phyloP scores from a whole-genome alignment of 140 eudicot species.

The Flaveria floridana region DNA sequence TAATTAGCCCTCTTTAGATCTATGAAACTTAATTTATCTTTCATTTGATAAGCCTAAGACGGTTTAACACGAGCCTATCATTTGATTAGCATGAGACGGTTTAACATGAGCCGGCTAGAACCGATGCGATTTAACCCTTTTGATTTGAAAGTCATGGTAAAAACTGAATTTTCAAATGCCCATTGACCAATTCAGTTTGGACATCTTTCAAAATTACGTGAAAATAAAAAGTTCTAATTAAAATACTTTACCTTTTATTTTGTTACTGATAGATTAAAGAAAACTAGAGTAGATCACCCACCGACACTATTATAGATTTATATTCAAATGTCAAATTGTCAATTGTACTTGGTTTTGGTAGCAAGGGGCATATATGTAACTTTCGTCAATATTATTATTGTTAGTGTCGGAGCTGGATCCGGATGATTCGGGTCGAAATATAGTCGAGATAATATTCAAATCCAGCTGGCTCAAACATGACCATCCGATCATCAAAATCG shows the following conservation, averaged over 20 bases:
- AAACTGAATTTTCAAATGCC: neutral
- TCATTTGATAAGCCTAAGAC: neutral
- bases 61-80: neutral
- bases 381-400: neutral
- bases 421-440: conserved; percentile 89
- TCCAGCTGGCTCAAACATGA: conserved; percentile 81
- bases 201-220: neutral
- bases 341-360: neutral
- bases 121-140: neutral
- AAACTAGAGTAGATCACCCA: conserved; percentile 17
- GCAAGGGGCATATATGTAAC: conserved; percentile 22
- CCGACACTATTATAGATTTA: conserved; percentile 27
- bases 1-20: neutral
- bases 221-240: neutral
- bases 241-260: neutral
- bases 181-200: neutral
- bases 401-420: conserved; percentile 77
- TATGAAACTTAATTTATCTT: neutral
- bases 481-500: conserved; percentile 73
- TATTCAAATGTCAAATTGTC: neutral
- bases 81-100: too few species aligned
- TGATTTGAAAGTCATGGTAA: neutral
- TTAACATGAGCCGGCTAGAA: neutral
- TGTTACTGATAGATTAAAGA: neutral
- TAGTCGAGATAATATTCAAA: conserved; percentile 89